phyloP scores from a whole-genome alignment of 176 grass and related monocot species.

The Zoysia pacifica region DNA sequence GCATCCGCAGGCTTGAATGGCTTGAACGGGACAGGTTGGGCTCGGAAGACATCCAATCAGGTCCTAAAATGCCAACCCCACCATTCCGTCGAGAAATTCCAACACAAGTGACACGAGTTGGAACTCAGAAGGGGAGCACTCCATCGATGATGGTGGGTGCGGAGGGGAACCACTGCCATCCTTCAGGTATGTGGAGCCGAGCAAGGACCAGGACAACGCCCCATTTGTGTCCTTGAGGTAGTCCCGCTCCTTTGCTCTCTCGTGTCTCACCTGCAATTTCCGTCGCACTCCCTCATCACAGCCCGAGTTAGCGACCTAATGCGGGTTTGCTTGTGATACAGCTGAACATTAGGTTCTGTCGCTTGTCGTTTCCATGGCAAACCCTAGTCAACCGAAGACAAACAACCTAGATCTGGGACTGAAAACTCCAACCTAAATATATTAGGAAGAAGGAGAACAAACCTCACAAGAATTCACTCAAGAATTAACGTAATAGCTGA shows the following conservation, averaged over 20 bases:
- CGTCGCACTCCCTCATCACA: neutral
- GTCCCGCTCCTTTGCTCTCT: too few species aligned
- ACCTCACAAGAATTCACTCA: too few species aligned
- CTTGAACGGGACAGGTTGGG: too few species aligned
- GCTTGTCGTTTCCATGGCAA: too few species aligned
- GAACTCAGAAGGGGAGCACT: neutral
- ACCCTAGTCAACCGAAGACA: too few species aligned
- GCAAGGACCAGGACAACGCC: constrained; percentile 42
- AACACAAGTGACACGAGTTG: neutral
- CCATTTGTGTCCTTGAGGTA: constrained; percentile 50
- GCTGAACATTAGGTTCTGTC: constrained; percentile 39
- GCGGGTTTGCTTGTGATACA: constrained; percentile 5
- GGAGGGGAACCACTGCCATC: constrained; percentile 14
- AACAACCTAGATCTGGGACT: too few species aligned
- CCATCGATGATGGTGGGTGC: constrained; percentile 50
- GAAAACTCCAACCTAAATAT: too few species aligned
- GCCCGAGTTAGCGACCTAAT: neutral
- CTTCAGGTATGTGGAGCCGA: constrained; percentile 54
- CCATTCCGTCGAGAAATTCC: neutral
- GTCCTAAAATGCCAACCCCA: neutral
- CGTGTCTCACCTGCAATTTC: too few species aligned
- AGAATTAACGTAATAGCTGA: too few species aligned
- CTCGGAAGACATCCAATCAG: too few species aligned
- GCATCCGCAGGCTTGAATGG: too few species aligned
- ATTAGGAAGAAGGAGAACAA: too few species aligned